These are phyloP conservation scores for Tricholoma furcatifolium DNA, from an alignment of 768 basidiomycete species.

Conservation along the genomic window DNA sequence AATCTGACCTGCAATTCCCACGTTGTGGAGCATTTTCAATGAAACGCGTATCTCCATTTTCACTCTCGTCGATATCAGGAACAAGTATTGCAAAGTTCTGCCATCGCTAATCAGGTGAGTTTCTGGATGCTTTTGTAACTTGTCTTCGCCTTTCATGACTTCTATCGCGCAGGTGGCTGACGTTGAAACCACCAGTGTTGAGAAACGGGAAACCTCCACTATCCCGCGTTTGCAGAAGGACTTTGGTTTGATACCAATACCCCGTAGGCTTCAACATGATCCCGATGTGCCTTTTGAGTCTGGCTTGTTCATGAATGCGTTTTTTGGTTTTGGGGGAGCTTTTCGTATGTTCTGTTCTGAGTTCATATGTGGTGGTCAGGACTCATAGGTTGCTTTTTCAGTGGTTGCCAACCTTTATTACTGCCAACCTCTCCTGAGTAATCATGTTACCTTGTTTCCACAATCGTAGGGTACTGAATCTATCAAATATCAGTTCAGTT, in stretches of 20 bases:
- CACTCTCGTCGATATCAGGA: too few species aligned
- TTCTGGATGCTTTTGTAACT: too few species aligned
- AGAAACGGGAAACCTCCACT: too few species aligned
- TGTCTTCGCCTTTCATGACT: too few species aligned
- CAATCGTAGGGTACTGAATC: background rate
- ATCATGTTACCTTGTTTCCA: constrained; percentile 21
- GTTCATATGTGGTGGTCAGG: background rate
- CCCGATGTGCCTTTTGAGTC: constrained; percentile 52
- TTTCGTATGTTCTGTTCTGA: constrained; percentile 32
- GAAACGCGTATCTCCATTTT: too few species aligned
- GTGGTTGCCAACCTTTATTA: constrained; percentile 81
- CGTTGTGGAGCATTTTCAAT: too few species aligned
- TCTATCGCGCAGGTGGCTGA: too few species aligned
- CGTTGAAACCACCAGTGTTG: too few species aligned
- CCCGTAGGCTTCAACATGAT: constrained; percentile 50
- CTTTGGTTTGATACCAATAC: constrained; percentile 68
- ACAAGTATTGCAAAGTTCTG: too few species aligned
- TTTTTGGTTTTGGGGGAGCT: constrained; percentile 65
- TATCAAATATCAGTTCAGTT: constrained; percentile 37
- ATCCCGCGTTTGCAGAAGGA: too few species aligned
- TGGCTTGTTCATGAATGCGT: constrained; percentile 47
- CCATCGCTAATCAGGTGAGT: too few species aligned
- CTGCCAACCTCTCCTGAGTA: constrained; percentile 77
- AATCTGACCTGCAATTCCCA: too few species aligned
- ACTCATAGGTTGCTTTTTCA: constrained; percentile 23